Evolutionary conservation across 2,329 filamentous ascomycete species (phyloP).

Genomic region (Neofusicoccum kwambonambiense): DNA sequence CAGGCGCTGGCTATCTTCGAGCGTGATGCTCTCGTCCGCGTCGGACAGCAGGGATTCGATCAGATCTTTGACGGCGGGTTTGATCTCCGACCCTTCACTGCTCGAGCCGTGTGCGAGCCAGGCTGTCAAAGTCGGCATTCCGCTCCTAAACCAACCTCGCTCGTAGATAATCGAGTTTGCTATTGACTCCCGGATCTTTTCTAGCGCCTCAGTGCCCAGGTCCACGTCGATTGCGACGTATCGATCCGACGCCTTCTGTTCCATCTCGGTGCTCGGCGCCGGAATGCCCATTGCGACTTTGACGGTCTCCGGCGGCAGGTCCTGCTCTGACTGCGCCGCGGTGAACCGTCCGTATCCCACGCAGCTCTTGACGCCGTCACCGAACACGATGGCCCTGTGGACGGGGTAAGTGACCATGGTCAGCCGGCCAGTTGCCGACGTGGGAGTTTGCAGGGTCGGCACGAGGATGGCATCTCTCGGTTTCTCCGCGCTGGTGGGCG

Average conservation of each 20-base stretch:
- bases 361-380: constrained; percentile 69
- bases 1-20: constrained; percentile 46
- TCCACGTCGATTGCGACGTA: constrained; percentile 59
- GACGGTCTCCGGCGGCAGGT: constrained; percentile 46
- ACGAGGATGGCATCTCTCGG: constrained; percentile 70
- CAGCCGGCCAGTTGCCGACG: constrained; percentile 61
- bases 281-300: constrained; percentile 60
- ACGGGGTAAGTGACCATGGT: constrained; percentile 76
- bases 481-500: constrained; percentile 33
- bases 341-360: constrained; percentile 50
- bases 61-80: constrained; percentile 64
- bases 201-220: constrained; percentile 62
- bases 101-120: constrained; percentile 56
- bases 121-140: constrained; percentile 61
- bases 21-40: constrained; percentile 51
- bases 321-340: constrained; percentile 33
- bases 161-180: constrained; percentile 71
- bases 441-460: constrained; percentile 68
- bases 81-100: constrained; percentile 50
- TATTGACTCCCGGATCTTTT: constrained; percentile 66
- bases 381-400: constrained; percentile 75
- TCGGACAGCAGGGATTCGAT: constrained; percentile 65
- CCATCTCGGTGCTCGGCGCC: constrained; percentile 38
- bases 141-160: constrained; percentile 70
- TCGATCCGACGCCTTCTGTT: constrained; percentile 21